phyloP scores from a whole-genome alignment of 805 yeast genomes.

The Starmerella riodocensis region DNA sequence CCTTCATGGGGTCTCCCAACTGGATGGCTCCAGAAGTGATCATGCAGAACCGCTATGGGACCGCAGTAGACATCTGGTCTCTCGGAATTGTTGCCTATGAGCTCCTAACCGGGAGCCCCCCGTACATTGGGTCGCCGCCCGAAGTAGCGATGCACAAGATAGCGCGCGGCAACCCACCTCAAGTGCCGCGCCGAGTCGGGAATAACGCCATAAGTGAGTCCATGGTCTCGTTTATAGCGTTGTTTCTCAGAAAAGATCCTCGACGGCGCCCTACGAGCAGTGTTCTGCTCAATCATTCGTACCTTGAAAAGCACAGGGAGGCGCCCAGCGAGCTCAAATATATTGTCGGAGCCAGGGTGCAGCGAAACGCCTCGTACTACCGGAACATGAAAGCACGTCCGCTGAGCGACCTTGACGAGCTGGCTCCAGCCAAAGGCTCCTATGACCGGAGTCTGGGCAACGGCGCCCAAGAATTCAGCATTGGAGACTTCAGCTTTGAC shows the following conservation, averaged over 20 bases:
- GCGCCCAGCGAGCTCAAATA: conserved; percentile 10
- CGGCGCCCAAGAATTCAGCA: not conserved
- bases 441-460: conserved; percentile 40
- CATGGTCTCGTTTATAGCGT: conserved; percentile 43
- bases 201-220: conserved; percentile 9
- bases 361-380: not conserved
- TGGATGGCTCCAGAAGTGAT: conserved; percentile 99
- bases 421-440: conserved; percentile 22
- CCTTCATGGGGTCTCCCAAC: conserved; percentile 90
- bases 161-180: conserved; percentile 54
- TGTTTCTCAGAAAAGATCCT: conserved; percentile 60
- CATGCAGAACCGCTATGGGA: conserved; percentile 52
- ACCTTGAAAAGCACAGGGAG: conserved; percentile 15
- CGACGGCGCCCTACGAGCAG: conserved; percentile 47
- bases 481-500: no score
- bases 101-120: conserved; percentile 70
- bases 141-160: conserved; percentile 61
- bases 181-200: conserved; percentile 22
- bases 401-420: conserved; percentile 29
- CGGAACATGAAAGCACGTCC: not conserved
- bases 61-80: conserved; percentile 92
- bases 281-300: conserved; percentile 36
- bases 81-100: conserved; percentile 87
- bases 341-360: conserved; percentile 4
- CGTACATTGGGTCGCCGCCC: conserved; percentile 59